phyloP scores from a whole-genome alignment of 164 flowering plant genomes.

The Magnolia kwangsiensis region DNA sequence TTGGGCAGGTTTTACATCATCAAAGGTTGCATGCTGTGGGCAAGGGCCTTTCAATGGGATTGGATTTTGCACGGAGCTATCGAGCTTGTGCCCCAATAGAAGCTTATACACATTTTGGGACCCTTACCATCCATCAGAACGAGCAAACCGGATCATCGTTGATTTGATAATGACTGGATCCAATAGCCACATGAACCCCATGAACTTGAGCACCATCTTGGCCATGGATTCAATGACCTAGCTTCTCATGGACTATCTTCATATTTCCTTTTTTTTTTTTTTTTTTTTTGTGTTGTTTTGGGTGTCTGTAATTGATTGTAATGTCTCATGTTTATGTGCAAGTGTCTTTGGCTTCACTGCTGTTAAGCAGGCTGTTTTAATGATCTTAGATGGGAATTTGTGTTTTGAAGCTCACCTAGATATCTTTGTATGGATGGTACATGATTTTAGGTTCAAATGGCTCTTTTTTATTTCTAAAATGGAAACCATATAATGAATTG shows the following conservation, averaged over 20 bases:
- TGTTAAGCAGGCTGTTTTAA: no score
- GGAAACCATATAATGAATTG: no score
- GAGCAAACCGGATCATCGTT: slow-evolving; percentile 61
- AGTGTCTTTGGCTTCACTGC: no score
- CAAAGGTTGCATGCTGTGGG: slow-evolving; percentile 78
- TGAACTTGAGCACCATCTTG: slow-evolving; percentile 73
- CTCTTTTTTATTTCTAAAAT: no score
- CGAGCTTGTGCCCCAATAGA: slow-evolving; percentile 64
- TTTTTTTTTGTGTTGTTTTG: background rate
- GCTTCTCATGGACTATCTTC: background rate
- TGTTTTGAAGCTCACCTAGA: no score
- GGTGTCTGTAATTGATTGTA: background rate
- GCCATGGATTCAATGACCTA: slow-evolving; percentile 53
- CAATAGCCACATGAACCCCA: slow-evolving; percentile 56
- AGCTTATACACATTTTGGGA: slow-evolving; percentile 67
- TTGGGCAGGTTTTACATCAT: slow-evolving; percentile 56
- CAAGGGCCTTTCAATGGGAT: slow-evolving; percentile 83
- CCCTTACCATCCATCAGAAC: slow-evolving; percentile 67
- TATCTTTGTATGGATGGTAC: no score
- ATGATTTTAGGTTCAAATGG: no score
- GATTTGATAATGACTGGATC: slow-evolving; percentile 41
- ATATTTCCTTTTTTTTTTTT: background rate
- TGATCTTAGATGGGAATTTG: no score
- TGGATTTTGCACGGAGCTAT: slow-evolving; percentile 50
- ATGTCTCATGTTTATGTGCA: no score